Percentiles rank a stretch among this genome's conserved stretches.
phyloP scores from a whole-genome alignment of 2,329 filamentous ascomycete genomes.

The Dothiorella sarmentorum region DNA sequence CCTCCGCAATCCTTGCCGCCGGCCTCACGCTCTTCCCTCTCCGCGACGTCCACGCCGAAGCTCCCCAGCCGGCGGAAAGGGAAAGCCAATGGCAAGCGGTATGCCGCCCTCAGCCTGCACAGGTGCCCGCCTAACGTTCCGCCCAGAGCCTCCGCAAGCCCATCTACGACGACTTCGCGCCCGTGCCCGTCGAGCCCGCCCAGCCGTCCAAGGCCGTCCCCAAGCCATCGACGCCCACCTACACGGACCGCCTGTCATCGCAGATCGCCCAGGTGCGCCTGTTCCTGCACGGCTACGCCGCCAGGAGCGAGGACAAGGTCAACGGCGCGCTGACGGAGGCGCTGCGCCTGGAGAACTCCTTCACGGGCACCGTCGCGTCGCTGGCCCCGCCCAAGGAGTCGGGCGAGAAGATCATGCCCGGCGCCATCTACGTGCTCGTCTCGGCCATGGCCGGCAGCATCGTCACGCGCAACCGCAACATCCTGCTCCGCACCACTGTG shows the following conservation, averaged over 20 bases:
- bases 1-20: slow-evolving; percentile 41
- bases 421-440: slow-evolving; percentile 86
- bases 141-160: slow-evolving; percentile 48
- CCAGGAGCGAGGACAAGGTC: slow-evolving; percentile 73
- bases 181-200: slow-evolving; percentile 30
- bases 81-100: slow-evolving; percentile 7
- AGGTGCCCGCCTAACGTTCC: background rate
- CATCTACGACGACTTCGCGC: slow-evolving; percentile 69
- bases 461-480: slow-evolving; percentile 79
- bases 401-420: slow-evolving; percentile 85
- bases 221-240: slow-evolving; percentile 58
- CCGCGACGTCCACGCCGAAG: slow-evolving; percentile 49
- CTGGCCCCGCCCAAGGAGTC: slow-evolving; percentile 82
- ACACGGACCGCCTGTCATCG: slow-evolving; percentile 82
- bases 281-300: slow-evolving; percentile 72
- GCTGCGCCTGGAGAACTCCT: slow-evolving; percentile 81
- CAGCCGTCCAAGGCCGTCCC: slow-evolving; percentile 31
- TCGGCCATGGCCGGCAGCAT: slow-evolving; percentile 94
- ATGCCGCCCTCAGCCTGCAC: background rate
- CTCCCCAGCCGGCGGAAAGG: slow-evolving; percentile 22
- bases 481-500: slow-evolving; percentile 72
- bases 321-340: slow-evolving; percentile 77
- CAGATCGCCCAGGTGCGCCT: slow-evolving; percentile 79
- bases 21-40: slow-evolving; percentile 47
- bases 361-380: slow-evolving; percentile 84